A percentile compares a stretch with the other conserved stretches of the same genome.
These are phyloP conservation scores for Stentor coeruleus DNA, from an alignment of 73 alveolate genomes.

Conservation along the genomic window DNA sequence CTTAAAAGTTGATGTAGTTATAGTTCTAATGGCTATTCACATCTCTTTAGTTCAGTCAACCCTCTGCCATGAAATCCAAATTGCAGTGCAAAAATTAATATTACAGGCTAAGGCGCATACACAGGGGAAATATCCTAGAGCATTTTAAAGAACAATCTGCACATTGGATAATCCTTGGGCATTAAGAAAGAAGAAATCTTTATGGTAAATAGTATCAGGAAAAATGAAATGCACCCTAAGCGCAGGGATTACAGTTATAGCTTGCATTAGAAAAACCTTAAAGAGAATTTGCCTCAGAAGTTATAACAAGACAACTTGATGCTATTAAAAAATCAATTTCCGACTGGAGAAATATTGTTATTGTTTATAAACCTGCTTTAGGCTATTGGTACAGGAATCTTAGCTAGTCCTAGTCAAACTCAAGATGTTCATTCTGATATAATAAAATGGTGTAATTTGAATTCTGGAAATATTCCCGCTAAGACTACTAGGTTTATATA, in stretches of 20 bases:
- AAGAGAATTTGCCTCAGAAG: slow-evolving; percentile 79
- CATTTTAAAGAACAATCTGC: slow-evolving; percentile 91
- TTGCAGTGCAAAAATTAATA: slow-evolving; percentile 83
- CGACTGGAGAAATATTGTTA: slow-evolving; percentile 92
- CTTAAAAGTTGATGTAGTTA: slow-evolving; percentile 56
- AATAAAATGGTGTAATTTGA: slow-evolving; percentile 68
- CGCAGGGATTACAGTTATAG: slow-evolving; percentile 68
- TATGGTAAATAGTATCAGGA: slow-evolving; percentile 87
- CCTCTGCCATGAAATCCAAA: slow-evolving; percentile 42
- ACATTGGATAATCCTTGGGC: slow-evolving; percentile 91
- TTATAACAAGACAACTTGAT: slow-evolving; percentile 75
- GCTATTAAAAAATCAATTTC: slow-evolving; percentile 76
- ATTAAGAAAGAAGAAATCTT: slow-evolving; percentile 92
- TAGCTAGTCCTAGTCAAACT: slow-evolving; percentile 98
- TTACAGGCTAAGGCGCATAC: slow-evolving; percentile 92
- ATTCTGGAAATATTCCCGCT: slow-evolving; percentile 59
- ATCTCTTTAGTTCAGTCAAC: slow-evolving; percentile 52
- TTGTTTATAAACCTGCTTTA: slow-evolving; percentile 99
- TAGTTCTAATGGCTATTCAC: slow-evolving; percentile 73
- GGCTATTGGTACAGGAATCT: slow-evolving; percentile 99
- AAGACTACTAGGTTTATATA: slow-evolving; percentile 65
- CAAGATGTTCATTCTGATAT: slow-evolving; percentile 92
- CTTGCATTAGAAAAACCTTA: slow-evolving; percentile 92
- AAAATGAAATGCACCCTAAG: slow-evolving; percentile 85
- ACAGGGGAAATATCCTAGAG: slow-evolving; percentile 97